Conservation (phyloP, 2,329 filamentous ascomycete species). For the Ophiostoma sp. region DNA sequence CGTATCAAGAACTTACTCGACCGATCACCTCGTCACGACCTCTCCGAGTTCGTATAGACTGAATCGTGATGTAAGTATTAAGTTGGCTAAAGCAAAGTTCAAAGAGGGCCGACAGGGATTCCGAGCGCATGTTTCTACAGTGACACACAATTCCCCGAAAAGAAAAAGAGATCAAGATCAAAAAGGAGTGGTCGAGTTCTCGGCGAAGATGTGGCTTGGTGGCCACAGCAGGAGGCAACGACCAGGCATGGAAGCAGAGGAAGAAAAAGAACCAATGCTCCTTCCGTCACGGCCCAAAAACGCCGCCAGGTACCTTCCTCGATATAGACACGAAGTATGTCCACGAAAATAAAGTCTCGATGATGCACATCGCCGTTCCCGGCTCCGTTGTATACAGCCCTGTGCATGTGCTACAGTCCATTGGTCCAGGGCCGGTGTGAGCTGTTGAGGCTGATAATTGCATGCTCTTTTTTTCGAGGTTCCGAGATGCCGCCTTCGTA, state of each 20-base stretch:
- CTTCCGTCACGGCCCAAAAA: constrained; percentile 11
- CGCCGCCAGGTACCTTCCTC: not conserved
- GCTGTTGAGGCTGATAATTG: not conserved
- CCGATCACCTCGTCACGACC: not conserved
- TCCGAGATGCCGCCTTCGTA: not conserved
- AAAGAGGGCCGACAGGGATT: not conserved
- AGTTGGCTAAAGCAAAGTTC: not conserved
- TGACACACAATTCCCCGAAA: not conserved
- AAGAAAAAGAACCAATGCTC: not conserved
- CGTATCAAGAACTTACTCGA: not conserved
- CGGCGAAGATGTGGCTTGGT: not conserved
- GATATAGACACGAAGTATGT: not conserved
- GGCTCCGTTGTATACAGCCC: constrained; percentile 12
- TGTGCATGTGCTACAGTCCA: constrained; percentile 17
- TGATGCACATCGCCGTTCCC: constrained; percentile 16
- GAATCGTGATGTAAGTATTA: not conserved
- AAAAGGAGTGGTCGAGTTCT: not conserved
- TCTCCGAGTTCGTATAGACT: not conserved
- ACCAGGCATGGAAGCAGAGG: not conserved
- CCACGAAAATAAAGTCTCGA: constrained; percentile 1
- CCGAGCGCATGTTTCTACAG: not conserved
- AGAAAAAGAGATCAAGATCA: not conserved
- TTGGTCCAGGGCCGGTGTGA: constrained; percentile 5
- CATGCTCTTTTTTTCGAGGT: not conserved
- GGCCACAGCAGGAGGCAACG: not conserved